Base-by-base conservation (phyloP, 179 eudicot genomes). In the Actinidia polygama region DNA sequence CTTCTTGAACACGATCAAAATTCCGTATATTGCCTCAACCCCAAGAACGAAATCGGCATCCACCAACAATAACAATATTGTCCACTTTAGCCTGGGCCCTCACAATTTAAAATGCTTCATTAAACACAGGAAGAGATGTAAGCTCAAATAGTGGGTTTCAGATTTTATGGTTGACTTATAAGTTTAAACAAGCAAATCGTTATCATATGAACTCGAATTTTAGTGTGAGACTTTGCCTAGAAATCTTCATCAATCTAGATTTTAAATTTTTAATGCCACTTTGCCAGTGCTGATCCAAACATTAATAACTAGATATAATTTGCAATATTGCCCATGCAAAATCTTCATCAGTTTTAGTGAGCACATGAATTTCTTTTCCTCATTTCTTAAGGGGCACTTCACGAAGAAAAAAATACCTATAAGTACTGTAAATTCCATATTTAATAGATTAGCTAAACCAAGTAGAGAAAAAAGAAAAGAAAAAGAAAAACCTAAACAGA, bases 1-100 rank as follows among this genome's bases (percentile, higher is more conserved):
- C 99, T 88, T 96, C 98, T 96, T 96, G 99, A 83, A 96, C 99
- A 77, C 99, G 99, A 82, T 96, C 99, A 85, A 96, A 96, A 88
- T 95, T 96, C 59, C 99, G 89, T 73, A 96, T 94, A 73, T 91
- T 92, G n/a, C n/a, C n/a, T n/a, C n/a, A n/a, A n/a, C n/a, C n/a
- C n/a, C n/a, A n/a, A n/a, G n/a, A n/a, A n/a, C n/a, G n/a, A n/a
- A n/a, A n/a, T n/a, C n/a, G n/a, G n/a, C n/a, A n/a, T n/a, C n/a
- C n/a, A n/a, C n/a, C n/a, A n/a, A n/a, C n/a, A n/a, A n/a, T n/a
- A n/a, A n/a, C n/a, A n/a, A n/a, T n/a, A n/a, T n/a, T n/a, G n/a
- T n/a, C n/a, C n/a, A n/a, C n/a, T n/a, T n/a, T n/a, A n/a, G n/a
- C n/a, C n/a, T n/a, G n/a, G n/a, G n/a, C n/a, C n/a, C n/a, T n/a